Evolutionary conservation across 108 stramenopile species (phyloP).

Genomic region (Pseudonitzschia delicatissima): DNA sequence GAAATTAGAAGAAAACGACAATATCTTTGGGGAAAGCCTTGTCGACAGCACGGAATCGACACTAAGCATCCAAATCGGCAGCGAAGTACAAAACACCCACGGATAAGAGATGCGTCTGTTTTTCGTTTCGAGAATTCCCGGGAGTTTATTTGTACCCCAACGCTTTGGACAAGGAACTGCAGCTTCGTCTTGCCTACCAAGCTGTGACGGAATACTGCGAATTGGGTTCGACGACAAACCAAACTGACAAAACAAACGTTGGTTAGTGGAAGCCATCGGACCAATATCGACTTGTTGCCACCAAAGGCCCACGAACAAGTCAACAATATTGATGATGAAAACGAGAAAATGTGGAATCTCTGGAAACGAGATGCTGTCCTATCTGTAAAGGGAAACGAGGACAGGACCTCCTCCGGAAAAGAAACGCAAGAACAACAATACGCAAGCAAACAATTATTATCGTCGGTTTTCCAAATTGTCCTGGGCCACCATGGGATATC

Average conservation of each 20-base stretch:
- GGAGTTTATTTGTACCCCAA: slow-evolving; percentile 55
- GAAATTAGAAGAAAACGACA: too few relatives aligned
- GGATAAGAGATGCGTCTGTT: slow-evolving; percentile 35
- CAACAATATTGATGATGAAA: background rate
- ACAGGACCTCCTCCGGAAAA: background rate
- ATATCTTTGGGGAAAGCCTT: too few relatives aligned
- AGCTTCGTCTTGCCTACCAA: slow-evolving; percentile 29
- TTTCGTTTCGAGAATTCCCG: slow-evolving; percentile 23
- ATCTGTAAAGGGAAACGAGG: background rate
- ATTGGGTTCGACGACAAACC: slow-evolving; percentile 12
- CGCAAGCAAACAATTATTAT: background rate
- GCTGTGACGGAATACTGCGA: slow-evolving; percentile 55
- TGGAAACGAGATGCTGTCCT: slow-evolving; percentile 33
- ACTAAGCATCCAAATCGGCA: too few relatives aligned
- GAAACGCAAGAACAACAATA: background rate
- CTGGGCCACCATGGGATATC: slow-evolving; percentile 69
- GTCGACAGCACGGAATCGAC: too few relatives aligned
- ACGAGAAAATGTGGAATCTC: slow-evolving; percentile 36
- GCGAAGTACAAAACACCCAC: too few relatives aligned
- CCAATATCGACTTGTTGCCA: slow-evolving; percentile 54
- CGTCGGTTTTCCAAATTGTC: slow-evolving; percentile 47
- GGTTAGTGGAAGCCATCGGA: slow-evolving; percentile 22
- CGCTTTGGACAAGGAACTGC: slow-evolving; percentile 35
- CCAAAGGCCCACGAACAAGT: slow-evolving; percentile 32
- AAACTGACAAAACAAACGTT: background rate